These are phyloP conservation scores for Diaporthe australafricana DNA, from an alignment of 2,329 filamentous ascomycete genomes.

Conservation along the genomic window DNA sequence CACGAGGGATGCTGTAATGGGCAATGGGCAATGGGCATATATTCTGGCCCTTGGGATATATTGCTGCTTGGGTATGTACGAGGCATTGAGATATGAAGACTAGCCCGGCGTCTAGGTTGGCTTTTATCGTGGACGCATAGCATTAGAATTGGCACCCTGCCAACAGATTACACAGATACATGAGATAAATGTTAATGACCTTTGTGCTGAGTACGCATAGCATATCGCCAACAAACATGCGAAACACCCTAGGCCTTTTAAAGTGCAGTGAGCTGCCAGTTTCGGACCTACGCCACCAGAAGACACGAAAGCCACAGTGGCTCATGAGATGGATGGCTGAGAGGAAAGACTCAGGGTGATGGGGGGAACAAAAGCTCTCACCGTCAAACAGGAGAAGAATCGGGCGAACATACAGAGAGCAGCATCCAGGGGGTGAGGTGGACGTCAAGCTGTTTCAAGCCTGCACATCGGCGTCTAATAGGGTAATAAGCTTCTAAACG, in stretches of 20 bases:
- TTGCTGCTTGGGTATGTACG: constrained; percentile 9
- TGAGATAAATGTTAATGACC: background rate
- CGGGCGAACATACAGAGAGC: background rate
- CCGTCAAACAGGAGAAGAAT: background rate
- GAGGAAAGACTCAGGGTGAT: background rate
- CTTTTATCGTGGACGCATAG: background rate
- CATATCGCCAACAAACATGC: background rate
- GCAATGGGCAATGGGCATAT: background rate
- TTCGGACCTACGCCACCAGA: background rate
- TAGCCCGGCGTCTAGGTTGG: constrained; percentile 27
- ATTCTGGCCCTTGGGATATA: background rate
- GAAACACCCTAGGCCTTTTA: background rate
- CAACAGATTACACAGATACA: background rate
- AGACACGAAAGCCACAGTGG: background rate
- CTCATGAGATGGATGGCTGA: background rate
- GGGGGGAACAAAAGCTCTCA: background rate
- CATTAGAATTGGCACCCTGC: background rate
- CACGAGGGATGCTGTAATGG: background rate
- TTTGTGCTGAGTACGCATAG: background rate
- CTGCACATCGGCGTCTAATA: background rate
- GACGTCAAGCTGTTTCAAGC: constrained; percentile 14
- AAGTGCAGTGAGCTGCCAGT: too few species aligned
- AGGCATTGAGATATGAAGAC: constrained; percentile 17
- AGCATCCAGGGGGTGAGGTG: background rate
- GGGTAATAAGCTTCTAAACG: background rate